These are phyloP conservation scores for Tritrichomonas musculus DNA, from an alignment of 208 protist genomes.

Conservation along the genomic window DNA sequence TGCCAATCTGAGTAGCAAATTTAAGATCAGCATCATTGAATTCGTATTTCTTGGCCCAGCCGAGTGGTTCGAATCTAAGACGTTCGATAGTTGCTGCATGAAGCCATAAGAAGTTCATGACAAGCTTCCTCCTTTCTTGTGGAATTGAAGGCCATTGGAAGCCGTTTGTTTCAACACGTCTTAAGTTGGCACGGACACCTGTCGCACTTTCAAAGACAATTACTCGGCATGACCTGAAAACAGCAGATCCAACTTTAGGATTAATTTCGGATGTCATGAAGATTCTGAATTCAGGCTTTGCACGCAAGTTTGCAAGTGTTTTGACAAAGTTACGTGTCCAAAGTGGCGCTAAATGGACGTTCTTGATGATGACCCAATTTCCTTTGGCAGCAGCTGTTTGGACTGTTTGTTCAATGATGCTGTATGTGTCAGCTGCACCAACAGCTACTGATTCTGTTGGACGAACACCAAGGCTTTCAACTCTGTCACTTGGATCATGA, in stretches of 20 bases:
- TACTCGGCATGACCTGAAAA: conserved; percentile 38
- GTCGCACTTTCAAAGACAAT: conserved; percentile 79
- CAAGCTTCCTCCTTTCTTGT: conserved; percentile 25
- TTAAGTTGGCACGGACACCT: conserved; percentile 79
- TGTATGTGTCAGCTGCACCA: conserved; percentile 80
- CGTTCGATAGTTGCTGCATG: conserved; percentile 44
- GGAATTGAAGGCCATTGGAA: conserved; percentile 48
- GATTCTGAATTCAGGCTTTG: conserved; percentile 73
- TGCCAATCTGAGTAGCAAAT: conserved; percentile 73
- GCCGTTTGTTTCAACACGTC: conserved; percentile 58
- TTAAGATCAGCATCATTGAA: conserved; percentile 90
- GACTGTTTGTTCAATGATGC: conserved; percentile 76
- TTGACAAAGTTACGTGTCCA: conserved; percentile 87
- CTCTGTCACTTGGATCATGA: conserved; percentile 71
- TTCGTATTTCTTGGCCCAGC: conserved; percentile 94
- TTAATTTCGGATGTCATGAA: conserved; percentile 89
- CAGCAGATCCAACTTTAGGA: conserved; percentile 48
- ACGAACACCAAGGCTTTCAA: conserved; percentile 70
- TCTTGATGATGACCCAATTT: conserved; percentile 94
- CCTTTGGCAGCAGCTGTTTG: conserved; percentile 58
- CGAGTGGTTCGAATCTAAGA: conserved; percentile 52
- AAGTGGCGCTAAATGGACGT: conserved; percentile 84
- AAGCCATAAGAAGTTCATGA: not conserved
- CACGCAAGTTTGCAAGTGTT: conserved; percentile 71
- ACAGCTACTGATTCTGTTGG: conserved; percentile 70